Conservation (phyloP, 139 green algal species). For the Micractinium conductrix region DNA sequence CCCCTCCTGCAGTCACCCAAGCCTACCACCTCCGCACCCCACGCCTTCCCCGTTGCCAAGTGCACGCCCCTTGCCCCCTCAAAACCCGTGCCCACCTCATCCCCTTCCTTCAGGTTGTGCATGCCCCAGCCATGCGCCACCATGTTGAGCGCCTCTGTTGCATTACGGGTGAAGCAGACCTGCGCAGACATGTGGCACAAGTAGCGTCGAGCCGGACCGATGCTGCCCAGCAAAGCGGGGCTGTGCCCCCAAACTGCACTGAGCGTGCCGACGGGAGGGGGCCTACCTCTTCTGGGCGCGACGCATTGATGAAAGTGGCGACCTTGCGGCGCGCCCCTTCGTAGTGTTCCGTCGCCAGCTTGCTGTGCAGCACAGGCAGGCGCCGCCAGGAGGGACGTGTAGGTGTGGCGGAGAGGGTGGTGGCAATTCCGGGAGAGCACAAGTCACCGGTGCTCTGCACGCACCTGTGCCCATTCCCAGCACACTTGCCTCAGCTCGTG, state of each 20-base stretch:
- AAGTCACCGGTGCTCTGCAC: neutral
- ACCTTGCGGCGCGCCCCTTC: conserved; percentile 84
- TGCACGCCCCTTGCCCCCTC: too few relatives aligned
- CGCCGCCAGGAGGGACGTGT: too few relatives aligned
- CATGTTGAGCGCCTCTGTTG: conserved; percentile 92
- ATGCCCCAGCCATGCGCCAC: conserved; percentile 90
- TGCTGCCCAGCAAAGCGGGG: too few relatives aligned
- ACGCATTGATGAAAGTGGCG: conserved; percentile 83
- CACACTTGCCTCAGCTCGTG: conserved; percentile 23
- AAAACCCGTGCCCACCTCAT: conserved; percentile 83
- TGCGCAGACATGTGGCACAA: too few relatives aligned
- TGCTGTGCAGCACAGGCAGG: neutral
- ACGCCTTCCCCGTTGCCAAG: too few relatives aligned
- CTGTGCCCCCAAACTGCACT: too few relatives aligned
- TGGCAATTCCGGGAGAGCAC: neutral
- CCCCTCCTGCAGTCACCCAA: too few relatives aligned
- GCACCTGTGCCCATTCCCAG: neutral
- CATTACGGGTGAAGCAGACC: conserved; percentile 79
- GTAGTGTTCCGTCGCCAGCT: conserved; percentile 81
- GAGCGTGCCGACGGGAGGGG: too few relatives aligned
- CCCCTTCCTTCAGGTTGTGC: conserved; percentile 77
- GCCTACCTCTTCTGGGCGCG: conserved; percentile 52
- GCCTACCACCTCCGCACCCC: too few relatives aligned
- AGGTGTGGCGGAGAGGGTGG: neutral
- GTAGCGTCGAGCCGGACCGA: too few relatives aligned